phyloP scores from a whole-genome alignment of 768 basidiomycete species.

The Multifurca ochricompacta region DNA sequence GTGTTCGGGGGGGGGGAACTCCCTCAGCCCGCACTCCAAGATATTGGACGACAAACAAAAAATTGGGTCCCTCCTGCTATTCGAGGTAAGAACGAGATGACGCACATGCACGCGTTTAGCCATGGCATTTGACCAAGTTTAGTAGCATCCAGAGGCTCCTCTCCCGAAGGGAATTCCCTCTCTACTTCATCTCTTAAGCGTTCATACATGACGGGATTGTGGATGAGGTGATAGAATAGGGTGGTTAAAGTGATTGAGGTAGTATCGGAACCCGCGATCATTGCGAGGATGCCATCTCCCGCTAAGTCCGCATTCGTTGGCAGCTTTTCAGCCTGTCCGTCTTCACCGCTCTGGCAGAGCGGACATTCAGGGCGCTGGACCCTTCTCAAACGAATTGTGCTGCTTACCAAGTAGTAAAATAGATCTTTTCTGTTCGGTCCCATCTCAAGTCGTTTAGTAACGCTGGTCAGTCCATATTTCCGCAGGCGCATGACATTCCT shows the following conservation, averaged over 20 bases:
- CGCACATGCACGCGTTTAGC: conserved; percentile 6
- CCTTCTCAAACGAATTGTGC: not conserved
- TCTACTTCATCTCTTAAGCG: not conserved
- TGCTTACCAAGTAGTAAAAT: conserved; percentile 32
- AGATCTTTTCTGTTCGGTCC: conserved; percentile 26
- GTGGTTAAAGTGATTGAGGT: not conserved
- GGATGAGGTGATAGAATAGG: not conserved
- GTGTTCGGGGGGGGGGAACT: too few species aligned
- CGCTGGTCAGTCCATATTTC: too few species aligned
- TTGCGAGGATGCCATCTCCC: not conserved
- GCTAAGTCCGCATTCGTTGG: not conserved
- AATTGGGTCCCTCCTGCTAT: too few species aligned
- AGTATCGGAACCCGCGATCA: not conserved
- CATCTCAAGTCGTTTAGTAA: not conserved
- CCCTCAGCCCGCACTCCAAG: too few species aligned
- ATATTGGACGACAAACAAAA: too few species aligned
- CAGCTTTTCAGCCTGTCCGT: not conserved
- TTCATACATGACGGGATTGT: not conserved
- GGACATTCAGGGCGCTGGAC: not conserved
- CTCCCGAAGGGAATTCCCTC: not conserved
- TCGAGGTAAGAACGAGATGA: not conserved
- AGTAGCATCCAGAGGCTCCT: not conserved
- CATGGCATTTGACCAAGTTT: conserved; percentile 1
- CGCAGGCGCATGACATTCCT: not conserved
- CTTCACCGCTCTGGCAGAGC: not conserved